Evolutionary conservation across 2,329 filamentous ascomycete species (phyloP), one percentile per base, ranked within the genome.

Genomic region (Phialophora macrospora): DNA sequence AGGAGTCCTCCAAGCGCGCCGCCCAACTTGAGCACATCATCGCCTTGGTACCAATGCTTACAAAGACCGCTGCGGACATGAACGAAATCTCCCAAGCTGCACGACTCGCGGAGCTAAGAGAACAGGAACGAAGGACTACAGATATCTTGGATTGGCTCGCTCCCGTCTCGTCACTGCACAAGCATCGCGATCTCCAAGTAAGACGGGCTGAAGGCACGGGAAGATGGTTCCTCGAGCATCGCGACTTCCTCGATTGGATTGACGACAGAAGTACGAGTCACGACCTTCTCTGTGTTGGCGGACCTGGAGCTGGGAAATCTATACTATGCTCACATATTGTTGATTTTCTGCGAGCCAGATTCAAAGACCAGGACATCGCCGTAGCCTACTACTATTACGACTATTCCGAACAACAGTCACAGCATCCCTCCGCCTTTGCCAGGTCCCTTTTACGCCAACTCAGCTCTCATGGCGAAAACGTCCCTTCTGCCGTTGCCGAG

Each of bases 331-430:
- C 73, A 17, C 57, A 72, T 12, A 63, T 72, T 7, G 67, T 74
- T 41, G 73, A 75, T 54, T 55, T 70, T 28, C 64, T 74, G 14
- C 64, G 60, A 24, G 51, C 62, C 24, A 61, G 22, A 24, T 64
- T 66, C 51, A 58, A 62, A 34, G 58, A 60, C 44, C 64, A 59
- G 11, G 63, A 68, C 20, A 58, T 65, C 34, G 62, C 65, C 24
- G 65, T 76, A n/a, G 69, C 70, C 9, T 73, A 70, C 61, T 72
- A 73, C 44, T 77, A 76, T 65, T 75, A 73, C 61, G 74, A 75
- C 65, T 73, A 74, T 62, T 72, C 70, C 22, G 74, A 76, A 41
- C 70, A 70, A 28, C 64, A 72, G 20, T 55, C 66, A 17, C 74
- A 74, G 48, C 66, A 61, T 28, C 60, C 69, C 1, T 57, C 64